Evolutionary conservation across 2,329 filamentous ascomycete species (phyloP), one percentile per base, ranked within the genome.

Genomic region (Nemania diffusa): DNA sequence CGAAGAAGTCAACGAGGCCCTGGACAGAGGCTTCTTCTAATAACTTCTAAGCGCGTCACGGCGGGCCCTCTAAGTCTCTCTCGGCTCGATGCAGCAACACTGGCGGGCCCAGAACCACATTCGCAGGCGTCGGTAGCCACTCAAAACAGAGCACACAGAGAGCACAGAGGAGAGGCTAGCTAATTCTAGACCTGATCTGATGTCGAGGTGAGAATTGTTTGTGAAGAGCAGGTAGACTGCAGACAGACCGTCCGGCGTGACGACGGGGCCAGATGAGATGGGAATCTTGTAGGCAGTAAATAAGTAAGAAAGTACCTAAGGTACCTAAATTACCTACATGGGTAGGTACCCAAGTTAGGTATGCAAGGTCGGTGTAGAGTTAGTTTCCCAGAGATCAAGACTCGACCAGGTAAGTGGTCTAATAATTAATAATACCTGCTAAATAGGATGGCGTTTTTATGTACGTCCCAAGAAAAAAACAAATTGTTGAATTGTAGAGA

Each of bases 61-160:
- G 53, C 53, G 42, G 59, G 26, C 50, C 17, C 50, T 44, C 32
- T 26, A 17, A 34, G 53, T 64, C 42, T 60, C 68, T 57, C 67
- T 37, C 64, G 67, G 69, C 58, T 68, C 48, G 46, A 22, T 69
- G 69, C 69, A 71, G 69, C 57, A 46, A 48, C 44, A 57, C 56
- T 59, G 24, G 61, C 40, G 37, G 20, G 55, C 51, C 48, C 29
- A 58, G 61, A 37, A 62, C 40, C 55, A 56, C 65, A 46, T 40
- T 42, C 58, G 40, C 60, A 69, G 63, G 13, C 40, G 60, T 65
- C 57, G 69, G 62, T 68, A 69, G 57, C 69, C 67, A 69, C 48
- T 68, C 59, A 65, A 13, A 58, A 57, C 5, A 50, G 52, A 60
- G 58, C 5, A 9, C 29, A 32, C 29, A 9, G 52, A 60, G 58